Base-by-base conservation (phyloP, 148 eudicot genomes). In the Camellia granthamiana region DNA sequence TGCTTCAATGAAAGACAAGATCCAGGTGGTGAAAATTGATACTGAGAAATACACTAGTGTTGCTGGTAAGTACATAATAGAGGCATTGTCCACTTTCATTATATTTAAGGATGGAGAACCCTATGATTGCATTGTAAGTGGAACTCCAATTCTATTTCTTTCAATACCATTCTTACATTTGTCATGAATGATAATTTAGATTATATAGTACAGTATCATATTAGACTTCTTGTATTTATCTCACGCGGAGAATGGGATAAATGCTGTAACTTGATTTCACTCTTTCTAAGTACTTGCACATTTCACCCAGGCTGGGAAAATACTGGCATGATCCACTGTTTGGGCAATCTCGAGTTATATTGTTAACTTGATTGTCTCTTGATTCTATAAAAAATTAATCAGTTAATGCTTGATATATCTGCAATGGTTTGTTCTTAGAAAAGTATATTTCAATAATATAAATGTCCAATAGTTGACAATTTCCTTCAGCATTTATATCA, bases 11-110 rank as follows among this genome's bases (percentile, higher is more conserved):
- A 85, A 80, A 61, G 98, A 89, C 61, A 91, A 87, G 81, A 84
- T 92, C 79, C 89, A 86, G 59, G 90, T 94, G 77, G 93, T 91
- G 75, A 94, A 94, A 89, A 90, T 94, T 79, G 98, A 94, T 78
- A 92, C 94, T 6, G 93, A 92, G 86, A 90, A 92, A 79, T 87
- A 92, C 75, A 90, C 93, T 76, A 59, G 68, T 78, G 78, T 91
- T 82, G 98, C 93, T 68, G 79, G 84, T 77, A 87, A 92, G 87
- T 94, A 90, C 85, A 88, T 76, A 18, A 91, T 94, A 69, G 86
- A 92, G 80, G 97, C 95, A 1, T 78, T 92, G 87, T 97, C 98
- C 47, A 91, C 98, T 69, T 92, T 92, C 86, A 89, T 94, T 69
- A 23, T 94, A 68, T 94, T 94, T 80, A 94, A 91, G 83, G 86